These are phyloP conservation scores for Tuber calosporum DNA, from an alignment of 495 filamentous ascomycete genomes.

Conservation along the genomic window DNA sequence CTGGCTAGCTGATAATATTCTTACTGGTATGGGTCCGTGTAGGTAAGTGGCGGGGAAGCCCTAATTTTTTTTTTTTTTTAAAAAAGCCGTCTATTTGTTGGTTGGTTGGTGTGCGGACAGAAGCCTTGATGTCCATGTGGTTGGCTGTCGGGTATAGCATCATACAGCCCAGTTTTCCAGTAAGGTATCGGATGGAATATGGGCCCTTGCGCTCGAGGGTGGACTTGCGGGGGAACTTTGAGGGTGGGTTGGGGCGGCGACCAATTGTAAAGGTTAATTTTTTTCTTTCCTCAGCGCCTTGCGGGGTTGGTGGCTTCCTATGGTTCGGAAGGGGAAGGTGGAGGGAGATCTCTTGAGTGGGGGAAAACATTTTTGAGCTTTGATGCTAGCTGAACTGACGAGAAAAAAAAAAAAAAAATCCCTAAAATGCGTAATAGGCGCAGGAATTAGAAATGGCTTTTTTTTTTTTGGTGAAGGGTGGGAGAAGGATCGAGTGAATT, in stretches of 20 bases:
- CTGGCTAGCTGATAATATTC: no score
- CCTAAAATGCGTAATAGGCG: neutral
- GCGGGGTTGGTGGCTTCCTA: neutral
- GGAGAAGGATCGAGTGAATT: neutral
- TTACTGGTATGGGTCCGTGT: no score
- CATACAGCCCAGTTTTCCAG: no score
- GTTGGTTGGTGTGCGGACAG: no score
- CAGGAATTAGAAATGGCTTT: neutral
- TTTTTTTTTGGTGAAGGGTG: neutral
- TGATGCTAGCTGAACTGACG: neutral
- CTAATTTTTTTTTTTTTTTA: no score
- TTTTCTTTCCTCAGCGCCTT: neutral
- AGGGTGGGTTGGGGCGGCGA: no score
- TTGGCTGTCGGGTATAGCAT: no score
- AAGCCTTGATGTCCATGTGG: no score
- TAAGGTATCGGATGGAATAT: neutral
- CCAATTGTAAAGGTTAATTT: neutral
- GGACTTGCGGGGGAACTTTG: neutral
- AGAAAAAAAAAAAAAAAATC: no score
- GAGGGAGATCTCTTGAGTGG: neutral
- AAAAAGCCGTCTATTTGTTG: no score
- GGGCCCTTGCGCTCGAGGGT: neutral
- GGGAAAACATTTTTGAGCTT: neutral
- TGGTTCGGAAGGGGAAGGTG: neutral
- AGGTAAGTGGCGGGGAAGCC: no score